Base-by-base conservation (phyloP, 768 basidiomycete genomes). In the Gymnopilus junonius region DNA sequence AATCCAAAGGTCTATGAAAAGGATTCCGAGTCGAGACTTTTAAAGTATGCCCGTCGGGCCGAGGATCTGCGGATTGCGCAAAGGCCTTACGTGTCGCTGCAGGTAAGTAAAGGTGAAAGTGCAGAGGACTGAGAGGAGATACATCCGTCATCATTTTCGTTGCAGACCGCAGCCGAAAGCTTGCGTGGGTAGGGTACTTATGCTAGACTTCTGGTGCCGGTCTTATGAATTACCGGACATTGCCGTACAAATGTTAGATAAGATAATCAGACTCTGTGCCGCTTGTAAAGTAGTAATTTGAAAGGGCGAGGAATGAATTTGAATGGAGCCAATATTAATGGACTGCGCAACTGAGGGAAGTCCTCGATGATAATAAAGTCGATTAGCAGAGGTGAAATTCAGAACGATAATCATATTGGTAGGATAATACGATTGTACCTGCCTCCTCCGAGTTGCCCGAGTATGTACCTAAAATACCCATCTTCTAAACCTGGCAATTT, bases 31-130 rank as follows among this genome's bases (percentile, higher is more conserved):
- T 34, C 12, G 34, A 55, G 35, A 40, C 35, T 40, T 55, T 55
- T 31, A 27, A 58, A 32, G 43, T 35, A 17, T n/a, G 32, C 21
- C 23, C 15, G 23, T 34, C 32, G 32, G 43, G 46, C 58, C 31
- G 43, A 48, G 45, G 46, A 35, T 10, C 21, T 37, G 54, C 20
- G 25, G 54, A 54, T 35, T 39, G 20, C 21, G 25, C 23, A 21
- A 27, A 40, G 23, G 14, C 29, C 54, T 55, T 37, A 55, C 54
- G 54, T 55, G 54, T 55, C 39, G n/a, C n/a, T n/a, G n/a, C 39
- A 17, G 8, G 35, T 14, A 27, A 8, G 8, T 17, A 21, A 29
- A 40, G 15, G 12, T 55, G 29, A 51, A 32, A 31, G 48, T 27
- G n/a, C 29, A 15, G 17, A 32, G 32, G 29, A 51, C 48, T 15